phyloP scores from a whole-genome alignment of 306 rosid species.

The Pyrus bretschneideri region DNA sequence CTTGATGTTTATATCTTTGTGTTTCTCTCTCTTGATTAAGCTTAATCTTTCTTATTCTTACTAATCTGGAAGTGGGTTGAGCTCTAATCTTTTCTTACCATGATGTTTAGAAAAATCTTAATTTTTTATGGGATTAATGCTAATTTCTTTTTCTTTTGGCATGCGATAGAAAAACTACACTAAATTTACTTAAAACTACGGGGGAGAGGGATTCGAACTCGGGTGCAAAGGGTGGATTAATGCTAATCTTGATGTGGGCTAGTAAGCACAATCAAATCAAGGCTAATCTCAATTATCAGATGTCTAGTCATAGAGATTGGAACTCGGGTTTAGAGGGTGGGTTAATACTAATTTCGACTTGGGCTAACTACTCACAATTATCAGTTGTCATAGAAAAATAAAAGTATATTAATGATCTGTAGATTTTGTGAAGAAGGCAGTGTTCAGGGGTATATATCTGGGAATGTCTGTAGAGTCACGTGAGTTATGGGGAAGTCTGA shows the following conservation, averaged over 20 bases:
- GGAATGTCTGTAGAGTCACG: neutral
- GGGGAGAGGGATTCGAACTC: no score
- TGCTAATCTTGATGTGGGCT: neutral
- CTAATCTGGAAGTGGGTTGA: neutral
- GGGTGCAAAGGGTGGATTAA: no score
- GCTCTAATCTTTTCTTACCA: neutral
- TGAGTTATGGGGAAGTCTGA: neutral
- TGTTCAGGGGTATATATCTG: neutral
- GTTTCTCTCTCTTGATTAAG: neutral
- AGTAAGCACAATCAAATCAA: neutral
- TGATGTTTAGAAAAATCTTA: neutral
- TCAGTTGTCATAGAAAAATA: neutral
- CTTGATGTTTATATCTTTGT: neutral
- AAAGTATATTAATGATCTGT: neutral
- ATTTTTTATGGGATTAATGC: neutral
- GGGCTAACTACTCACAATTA: neutral
- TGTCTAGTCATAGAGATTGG: neutral
- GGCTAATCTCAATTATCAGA: neutral
- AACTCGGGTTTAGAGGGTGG: neutral
- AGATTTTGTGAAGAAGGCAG: neutral
- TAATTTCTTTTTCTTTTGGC: no score
- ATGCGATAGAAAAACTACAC: neutral
- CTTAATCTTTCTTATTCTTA: neutral
- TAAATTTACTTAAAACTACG: no score
- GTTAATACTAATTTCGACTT: neutral